Conservation (phyloP, 768 basidiomycete species). For the Cystobasidium tubakii region DNA sequence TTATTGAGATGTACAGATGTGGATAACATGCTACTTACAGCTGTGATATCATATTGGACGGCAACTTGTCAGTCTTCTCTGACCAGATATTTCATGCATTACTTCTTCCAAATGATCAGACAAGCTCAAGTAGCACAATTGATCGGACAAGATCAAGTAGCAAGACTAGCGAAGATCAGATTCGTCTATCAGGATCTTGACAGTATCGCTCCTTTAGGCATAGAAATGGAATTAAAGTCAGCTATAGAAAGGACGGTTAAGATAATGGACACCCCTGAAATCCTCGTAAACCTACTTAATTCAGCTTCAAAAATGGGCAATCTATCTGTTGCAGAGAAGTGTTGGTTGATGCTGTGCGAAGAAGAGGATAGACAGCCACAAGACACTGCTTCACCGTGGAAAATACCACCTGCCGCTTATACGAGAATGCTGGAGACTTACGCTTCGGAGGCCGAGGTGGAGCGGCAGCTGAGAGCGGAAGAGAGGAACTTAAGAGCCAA, state of each 20-base stretch:
- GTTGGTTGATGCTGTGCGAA: conserved; percentile 3
- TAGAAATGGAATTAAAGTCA: neutral
- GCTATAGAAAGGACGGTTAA: neutral
- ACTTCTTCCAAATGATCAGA: neutral
- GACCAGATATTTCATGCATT: neutral
- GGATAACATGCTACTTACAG: neutral
- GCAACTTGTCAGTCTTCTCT: neutral
- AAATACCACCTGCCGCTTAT: conserved; percentile 3
- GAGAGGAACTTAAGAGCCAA: too few relatives aligned
- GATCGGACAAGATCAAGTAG: too few relatives aligned
- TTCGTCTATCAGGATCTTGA: neutral
- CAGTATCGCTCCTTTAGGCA: neutral
- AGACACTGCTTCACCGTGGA: neutral
- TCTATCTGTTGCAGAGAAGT: neutral
- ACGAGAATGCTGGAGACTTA: conserved; percentile 5
- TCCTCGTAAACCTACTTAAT: neutral
- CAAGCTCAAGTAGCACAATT: neutral
- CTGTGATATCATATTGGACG: neutral
- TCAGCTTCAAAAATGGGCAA: conserved; percentile 4
- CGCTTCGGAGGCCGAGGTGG: neutral
- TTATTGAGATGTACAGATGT: neutral
- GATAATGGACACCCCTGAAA: neutral
- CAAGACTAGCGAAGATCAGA: neutral
- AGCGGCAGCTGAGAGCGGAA: neutral
- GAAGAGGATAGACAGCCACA: neutral